Evolutionary conservation across 2,329 filamentous ascomycete genomes (phyloP), one percentile per base, ranked within the genome.

Genomic region (Pseudonectria buxi): DNA sequence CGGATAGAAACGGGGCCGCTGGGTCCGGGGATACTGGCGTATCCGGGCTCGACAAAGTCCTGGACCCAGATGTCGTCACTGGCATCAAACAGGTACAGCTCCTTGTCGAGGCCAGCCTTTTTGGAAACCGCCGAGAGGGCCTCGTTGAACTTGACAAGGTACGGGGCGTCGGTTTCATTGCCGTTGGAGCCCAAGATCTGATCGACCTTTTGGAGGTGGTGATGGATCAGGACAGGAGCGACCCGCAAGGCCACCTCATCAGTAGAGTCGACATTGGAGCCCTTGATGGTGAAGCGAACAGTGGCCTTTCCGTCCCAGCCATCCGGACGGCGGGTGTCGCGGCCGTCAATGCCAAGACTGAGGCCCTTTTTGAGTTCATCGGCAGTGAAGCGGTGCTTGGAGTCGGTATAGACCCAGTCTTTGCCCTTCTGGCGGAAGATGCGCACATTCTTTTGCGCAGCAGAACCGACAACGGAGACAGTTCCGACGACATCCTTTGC

Each of bases 21-120:
- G 1, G 60, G 57, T 0, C 60, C 61, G 0, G 62, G 62, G 39
- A 65, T 65, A 33, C 56, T 62, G 4, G 50, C 47, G 37, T 62
- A 67, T 2, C 46, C 62, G 0, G 62, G 55, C 42, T 65, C 61
- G 18, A 66, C 39, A 26, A 61, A 55, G 35, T 67, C 62, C 38
- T 65, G 63, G 2, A 54, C 49, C 62, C 61, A 67, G 29, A 56
- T 45, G 37, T 64, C 59, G 22, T 37, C 41, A 14, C 40, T 47
- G 2, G 36, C 33, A 14, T 52, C 42, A 37, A 62, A 39, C 3
- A 41, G 30, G 7, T 47, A 34, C 0, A 59, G 33, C 0, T 51
- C 45, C 6, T 43, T 28, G 11, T 44, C 10, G 3, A 55, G 36
- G 1, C 46, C 44, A 2, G 49, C 40, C 2, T 35, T 18, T 0